Evolutionary conservation across 1,139 yeast species (phyloP).

Genomic region (Debaryomyces singareniensis): DNA sequence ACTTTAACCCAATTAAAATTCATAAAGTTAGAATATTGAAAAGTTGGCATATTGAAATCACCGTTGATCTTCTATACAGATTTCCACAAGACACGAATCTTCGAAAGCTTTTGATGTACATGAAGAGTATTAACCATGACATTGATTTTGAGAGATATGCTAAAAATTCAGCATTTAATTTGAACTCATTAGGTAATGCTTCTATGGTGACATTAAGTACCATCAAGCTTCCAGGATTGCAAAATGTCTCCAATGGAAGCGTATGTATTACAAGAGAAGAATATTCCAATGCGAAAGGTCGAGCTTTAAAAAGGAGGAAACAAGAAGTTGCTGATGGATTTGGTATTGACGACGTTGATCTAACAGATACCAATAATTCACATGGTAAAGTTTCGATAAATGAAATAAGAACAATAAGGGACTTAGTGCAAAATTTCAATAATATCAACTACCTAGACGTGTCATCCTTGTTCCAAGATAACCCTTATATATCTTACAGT

Average conservation of each 20-base stretch:
- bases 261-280: slow-evolving; percentile 4
- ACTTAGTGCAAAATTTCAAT: slow-evolving; percentile 12
- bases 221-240: slow-evolving; percentile 7
- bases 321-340: slow-evolving; percentile 3
- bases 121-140: slow-evolving; percentile 18
- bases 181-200: slow-evolving; percentile 8
- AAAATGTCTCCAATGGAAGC: slow-evolving; percentile 1
- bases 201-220: slow-evolving; percentile 5
- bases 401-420: slow-evolving; percentile 13
- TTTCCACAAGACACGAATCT: slow-evolving; percentile 32
- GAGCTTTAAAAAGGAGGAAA: slow-evolving; percentile 6
- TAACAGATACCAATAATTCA: slow-evolving; percentile 2
- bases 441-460: slow-evolving; percentile 12
- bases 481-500: neutral
- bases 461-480: neutral
- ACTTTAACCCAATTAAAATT: slow-evolving; percentile 5
- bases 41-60: slow-evolving; percentile 31
- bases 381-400: slow-evolving; percentile 9
- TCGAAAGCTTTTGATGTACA: slow-evolving; percentile 17
- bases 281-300: neutral
- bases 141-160: slow-evolving; percentile 11
- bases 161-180: slow-evolving; percentile 3
- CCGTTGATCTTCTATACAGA: slow-evolving; percentile 23
- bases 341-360: slow-evolving; percentile 10
- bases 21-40: slow-evolving; percentile 11